These are phyloP conservation scores for Monosporascus sp. DNA, from an alignment of 2,329 filamentous ascomycete genomes.

Conservation along the genomic window DNA sequence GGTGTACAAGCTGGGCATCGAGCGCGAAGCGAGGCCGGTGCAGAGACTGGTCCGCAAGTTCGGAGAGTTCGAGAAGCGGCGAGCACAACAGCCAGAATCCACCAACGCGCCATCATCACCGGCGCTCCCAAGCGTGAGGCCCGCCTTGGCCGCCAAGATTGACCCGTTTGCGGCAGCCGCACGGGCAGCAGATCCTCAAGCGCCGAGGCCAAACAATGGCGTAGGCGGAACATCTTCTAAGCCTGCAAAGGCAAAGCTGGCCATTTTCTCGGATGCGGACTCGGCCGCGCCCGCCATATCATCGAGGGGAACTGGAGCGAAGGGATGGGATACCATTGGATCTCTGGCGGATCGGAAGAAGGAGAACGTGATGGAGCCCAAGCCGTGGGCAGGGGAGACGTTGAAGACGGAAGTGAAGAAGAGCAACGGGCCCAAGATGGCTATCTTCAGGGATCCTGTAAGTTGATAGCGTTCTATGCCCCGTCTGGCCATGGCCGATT, in stretches of 20 bases:
- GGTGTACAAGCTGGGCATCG: constrained; percentile 84
- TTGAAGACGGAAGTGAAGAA: constrained; percentile 83
- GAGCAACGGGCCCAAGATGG: constrained; percentile 71
- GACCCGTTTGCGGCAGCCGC: constrained; percentile 68
- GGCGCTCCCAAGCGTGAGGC: constrained; percentile 75
- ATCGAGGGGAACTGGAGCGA: constrained; percentile 47
- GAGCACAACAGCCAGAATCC: constrained; percentile 57
- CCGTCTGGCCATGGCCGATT: constrained; percentile 47
- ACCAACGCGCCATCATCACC: constrained; percentile 72
- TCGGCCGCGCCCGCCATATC: constrained; percentile 52
- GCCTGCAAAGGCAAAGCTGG: constrained; percentile 72
- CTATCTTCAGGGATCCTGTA: constrained; percentile 95
- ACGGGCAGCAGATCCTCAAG: constrained; percentile 59
- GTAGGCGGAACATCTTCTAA: constrained; percentile 50
- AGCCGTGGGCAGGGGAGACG: constrained; percentile 88
- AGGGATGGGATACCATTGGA: constrained; percentile 90
- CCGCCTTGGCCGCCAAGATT: constrained; percentile 77
- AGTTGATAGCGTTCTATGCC: constrained; percentile 40
- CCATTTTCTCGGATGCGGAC: constrained; percentile 81
- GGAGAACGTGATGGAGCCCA: constrained; percentile 82
- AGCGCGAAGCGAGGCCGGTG: constrained; percentile 77
- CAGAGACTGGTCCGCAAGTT: constrained; percentile 84
- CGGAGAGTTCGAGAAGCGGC: constrained; percentile 80
- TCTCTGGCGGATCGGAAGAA: constrained; percentile 85
- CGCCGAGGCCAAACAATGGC: constrained; percentile 45